Percentiles rank a stretch among this genome's conserved stretches.
Conservation (phyloP, 2,329 filamentous ascomycete species). For the Monilinia vaccinii-corymbosi region DNA sequence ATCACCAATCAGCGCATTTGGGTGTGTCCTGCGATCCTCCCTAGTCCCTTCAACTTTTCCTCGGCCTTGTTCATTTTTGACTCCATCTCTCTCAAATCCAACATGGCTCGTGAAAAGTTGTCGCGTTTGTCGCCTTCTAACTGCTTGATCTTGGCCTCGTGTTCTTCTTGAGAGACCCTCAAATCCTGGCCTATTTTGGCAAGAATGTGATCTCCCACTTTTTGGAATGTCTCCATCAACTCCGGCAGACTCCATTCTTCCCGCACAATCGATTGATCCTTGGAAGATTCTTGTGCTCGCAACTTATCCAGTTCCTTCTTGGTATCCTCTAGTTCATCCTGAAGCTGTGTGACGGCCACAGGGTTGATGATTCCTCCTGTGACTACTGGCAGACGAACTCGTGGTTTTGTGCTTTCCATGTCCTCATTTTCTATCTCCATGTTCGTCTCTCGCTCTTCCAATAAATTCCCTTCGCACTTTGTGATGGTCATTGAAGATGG, state of each 20-base stretch:
- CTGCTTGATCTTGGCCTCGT: not conserved
- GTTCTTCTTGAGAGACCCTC: not conserved
- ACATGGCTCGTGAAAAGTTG: not conserved
- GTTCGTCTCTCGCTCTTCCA: not conserved
- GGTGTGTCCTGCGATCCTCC: too few species aligned
- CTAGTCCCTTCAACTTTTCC: not conserved
- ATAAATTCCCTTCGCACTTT: not conserved
- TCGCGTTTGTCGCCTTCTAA: not conserved
- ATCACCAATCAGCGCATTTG: not conserved
- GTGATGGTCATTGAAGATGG: not conserved
- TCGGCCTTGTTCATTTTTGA: not conserved
- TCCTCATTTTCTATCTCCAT: not conserved
- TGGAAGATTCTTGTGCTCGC: not conserved
- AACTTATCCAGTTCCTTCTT: not conserved
- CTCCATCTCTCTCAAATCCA: not conserved
- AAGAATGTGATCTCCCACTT: not conserved
- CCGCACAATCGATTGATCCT: not conserved
- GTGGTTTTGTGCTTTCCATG: not conserved
- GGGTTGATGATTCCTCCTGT: not conserved
- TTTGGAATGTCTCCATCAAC: not conserved
- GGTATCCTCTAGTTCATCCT: conserved; percentile 1
- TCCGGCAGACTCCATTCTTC: not conserved
- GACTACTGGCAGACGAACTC: not conserved
- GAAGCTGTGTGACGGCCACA: not conserved
- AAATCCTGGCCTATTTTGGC: not conserved